Evolutionary conservation across 495 filamentous ascomycete species (phyloP), one percentile per base, ranked within the genome.

Genomic region (Daldinia loculata): DNA sequence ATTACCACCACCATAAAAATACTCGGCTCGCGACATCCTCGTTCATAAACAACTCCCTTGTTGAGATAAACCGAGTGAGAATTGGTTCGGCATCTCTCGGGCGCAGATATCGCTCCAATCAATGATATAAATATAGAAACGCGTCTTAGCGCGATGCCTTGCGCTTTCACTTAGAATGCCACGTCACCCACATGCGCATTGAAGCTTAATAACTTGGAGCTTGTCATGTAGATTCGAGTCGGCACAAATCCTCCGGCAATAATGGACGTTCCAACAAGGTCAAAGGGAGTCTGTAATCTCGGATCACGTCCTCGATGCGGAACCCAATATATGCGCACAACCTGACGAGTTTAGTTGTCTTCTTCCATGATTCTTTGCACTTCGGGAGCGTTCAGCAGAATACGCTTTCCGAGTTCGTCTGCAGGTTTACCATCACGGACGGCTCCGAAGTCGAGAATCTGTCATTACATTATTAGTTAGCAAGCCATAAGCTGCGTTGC

Each of bases 381-480:
- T 65, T 88, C 86, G 15, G 79, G 70, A 41, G 82, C 79, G 72
- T 97, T 92, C 38, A 97, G 89, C 1, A 95, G 86, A 43, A 94
- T 92, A 41, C 95, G 89, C 63, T 86, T 87, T 27, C 95, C 94
- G 9, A 94, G 89, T 66, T 92, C 86, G 68, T 91, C 88, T 9
- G 88, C 86, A 5, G 93, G 87, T 43, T 91, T 85, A 50, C 92
- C 93, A 69, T 95, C 92, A 56, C 95, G 88, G 43, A 89, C 88
- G 55, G 95, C 95, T 56, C 95, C 95, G 76, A 99, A 99, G 76
- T 95, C 92, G 61, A 94, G 89, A 65, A 94, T 91, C 92, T 94
- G 58, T 65, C 67, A 43, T 69, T 56, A 56, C 30, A 63, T 56
- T 56, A 62, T n/a, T 22, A 29, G 52, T 66, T 60, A 67, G 39